A percentile compares a stretch with the other conserved stretches of the same genome.
These are phyloP conservation scores for Nakataea oryzae DNA, from an alignment of 2,329 filamentous ascomycete genomes.

Conservation along the genomic window DNA sequence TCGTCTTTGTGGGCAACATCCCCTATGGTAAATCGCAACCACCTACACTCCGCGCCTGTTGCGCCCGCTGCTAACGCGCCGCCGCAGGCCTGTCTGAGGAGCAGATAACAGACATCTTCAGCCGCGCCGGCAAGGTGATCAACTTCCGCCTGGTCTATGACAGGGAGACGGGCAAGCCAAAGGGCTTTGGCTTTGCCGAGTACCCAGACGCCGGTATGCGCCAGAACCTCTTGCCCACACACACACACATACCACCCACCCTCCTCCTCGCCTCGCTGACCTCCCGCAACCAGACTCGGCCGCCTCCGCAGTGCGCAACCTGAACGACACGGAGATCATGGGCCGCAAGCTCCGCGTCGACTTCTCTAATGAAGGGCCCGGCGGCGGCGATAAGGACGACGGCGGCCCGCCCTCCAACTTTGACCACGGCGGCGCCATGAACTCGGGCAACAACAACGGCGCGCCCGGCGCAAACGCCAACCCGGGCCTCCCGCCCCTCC, in stretches of 20 bases:
- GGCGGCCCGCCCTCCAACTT: constrained; percentile 1
- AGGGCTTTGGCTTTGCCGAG: constrained; percentile 94
- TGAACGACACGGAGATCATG: constrained; percentile 94
- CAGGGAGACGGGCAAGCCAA: constrained; percentile 85
- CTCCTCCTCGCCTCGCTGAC: no score
- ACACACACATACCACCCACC: constrained; percentile 5
- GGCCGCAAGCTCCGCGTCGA: constrained; percentile 89
- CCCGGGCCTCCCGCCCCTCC: constrained; percentile 62
- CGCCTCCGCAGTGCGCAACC: constrained; percentile 85
- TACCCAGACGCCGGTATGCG: constrained; percentile 75
- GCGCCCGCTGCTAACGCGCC: background rate
- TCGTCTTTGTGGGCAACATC: constrained; percentile 80
- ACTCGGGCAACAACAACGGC: no score
- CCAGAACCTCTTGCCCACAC: background rate
- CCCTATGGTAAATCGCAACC: constrained; percentile 54
- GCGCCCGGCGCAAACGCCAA: background rate
- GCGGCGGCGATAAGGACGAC: constrained; percentile 51
- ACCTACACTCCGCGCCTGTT: background rate
- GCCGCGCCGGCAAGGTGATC: constrained; percentile 77
- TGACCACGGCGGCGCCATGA: background rate
- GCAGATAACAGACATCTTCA: constrained; percentile 90
- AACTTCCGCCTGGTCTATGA: constrained; percentile 94
- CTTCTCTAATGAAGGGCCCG: constrained; percentile 71
- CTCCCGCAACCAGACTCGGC: constrained; percentile 55
- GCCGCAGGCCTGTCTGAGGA: constrained; percentile 83